Conservation (phyloP, 78 protist species). For the Salpingoeca rosetta region DNA sequence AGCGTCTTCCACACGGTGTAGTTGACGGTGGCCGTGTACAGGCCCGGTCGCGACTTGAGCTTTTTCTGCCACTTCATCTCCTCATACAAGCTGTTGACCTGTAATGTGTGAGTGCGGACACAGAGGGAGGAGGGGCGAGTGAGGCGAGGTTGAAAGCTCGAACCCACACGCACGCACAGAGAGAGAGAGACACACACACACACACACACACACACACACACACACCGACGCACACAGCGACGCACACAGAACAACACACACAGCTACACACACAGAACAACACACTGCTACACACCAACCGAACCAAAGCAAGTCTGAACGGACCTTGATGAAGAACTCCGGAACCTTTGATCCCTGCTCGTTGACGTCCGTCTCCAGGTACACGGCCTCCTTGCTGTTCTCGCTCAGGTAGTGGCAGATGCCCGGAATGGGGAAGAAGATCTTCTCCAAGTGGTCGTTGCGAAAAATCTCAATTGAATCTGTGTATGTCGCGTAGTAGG, state of each 20-base stretch:
- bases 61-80: constrained; percentile 33
- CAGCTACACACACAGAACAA: not conserved
- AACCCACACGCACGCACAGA: not conserved
- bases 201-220: too few species aligned
- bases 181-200: too few species aligned
- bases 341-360: constrained; percentile 17
- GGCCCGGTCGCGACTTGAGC: not conserved
- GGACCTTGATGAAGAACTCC: too few species aligned
- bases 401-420: constrained; percentile 19
- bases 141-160: not conserved
- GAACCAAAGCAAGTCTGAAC: too few species aligned
- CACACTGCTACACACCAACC: not conserved
- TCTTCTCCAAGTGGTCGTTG: not conserved
- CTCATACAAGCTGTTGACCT: too few species aligned
- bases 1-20: not conserved
- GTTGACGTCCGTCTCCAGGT: not conserved
- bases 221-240: not conserved
- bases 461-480: constrained; percentile 16
- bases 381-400: not conserved
- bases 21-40: constrained; percentile 3
- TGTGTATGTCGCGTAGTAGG: constrained; percentile 7
- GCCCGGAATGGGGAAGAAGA: constrained; percentile 24
- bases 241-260: not conserved
- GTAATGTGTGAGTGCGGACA: too few species aligned
- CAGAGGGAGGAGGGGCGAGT: not conserved